Evolutionary conservation across 2,329 filamentous ascomycete genomes (phyloP).

Genomic region (Cercospora berteroae): DNA sequence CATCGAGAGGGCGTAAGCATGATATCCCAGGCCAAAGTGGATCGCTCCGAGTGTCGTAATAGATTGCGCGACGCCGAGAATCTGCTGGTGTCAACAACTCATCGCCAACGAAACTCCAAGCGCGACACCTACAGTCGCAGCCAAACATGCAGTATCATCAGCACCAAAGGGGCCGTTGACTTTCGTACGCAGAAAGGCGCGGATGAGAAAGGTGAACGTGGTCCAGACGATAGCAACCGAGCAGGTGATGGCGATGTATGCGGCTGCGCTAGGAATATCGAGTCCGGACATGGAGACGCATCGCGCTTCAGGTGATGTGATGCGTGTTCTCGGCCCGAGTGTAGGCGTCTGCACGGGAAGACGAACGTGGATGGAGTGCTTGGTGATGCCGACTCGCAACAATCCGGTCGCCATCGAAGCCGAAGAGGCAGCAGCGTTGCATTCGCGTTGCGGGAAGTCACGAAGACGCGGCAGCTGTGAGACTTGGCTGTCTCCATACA

Average conservation of each 20-base stretch:
- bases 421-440: neutral
- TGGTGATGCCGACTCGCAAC: no score
- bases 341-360: neutral
- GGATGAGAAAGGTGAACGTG: conserved; percentile 28
- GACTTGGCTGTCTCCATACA: neutral
- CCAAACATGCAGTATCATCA: conserved; percentile 31
- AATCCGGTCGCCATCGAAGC: neutral
- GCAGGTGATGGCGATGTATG: conserved; percentile 28
- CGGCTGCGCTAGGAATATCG: conserved; percentile 24
- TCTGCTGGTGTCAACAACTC: neutral
- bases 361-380: neutral
- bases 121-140: no score
- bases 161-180: conserved; percentile 34
- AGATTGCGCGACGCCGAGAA: conserved; percentile 26
- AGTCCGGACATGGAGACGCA: conserved; percentile 22
- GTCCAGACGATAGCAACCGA: conserved; percentile 29
- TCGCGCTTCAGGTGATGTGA: neutral
- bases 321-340: neutral
- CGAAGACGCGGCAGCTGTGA: neutral
- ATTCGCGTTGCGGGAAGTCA: neutral
- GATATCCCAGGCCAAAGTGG: conserved; percentile 27
- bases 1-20: neutral
- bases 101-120: no score
- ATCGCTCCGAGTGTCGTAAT: conserved; percentile 23
- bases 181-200: conserved; percentile 30